A percentile compares a stretch with the other conserved stretches of the same genome.
phyloP scores from a whole-genome alignment of 257 asterid species.

The Fraxinus anomala region DNA sequence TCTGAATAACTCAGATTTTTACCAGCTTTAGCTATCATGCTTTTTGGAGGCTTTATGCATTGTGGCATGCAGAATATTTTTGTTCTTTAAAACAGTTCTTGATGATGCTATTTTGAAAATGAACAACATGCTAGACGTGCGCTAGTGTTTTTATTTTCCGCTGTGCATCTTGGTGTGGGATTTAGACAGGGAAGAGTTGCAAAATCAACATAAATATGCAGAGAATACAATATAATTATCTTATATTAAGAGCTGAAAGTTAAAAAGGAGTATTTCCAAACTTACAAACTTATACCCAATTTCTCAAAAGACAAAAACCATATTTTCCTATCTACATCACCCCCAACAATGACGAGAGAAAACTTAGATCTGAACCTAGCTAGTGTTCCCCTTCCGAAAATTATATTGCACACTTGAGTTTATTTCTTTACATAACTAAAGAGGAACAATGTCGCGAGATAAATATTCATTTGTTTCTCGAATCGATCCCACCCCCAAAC shows the following conservation, averaged over 20 bases:
- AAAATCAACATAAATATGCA: not conserved
- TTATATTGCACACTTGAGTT: slow-evolving; percentile 31
- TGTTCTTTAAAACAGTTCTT: no score
- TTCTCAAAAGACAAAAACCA: slow-evolving; percentile 37
- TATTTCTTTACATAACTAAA: slow-evolving; percentile 43
- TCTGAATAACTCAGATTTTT: no score
- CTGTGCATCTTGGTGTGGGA: no score
- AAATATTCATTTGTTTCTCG: slow-evolving; percentile 14
- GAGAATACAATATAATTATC: slow-evolving; percentile 28
- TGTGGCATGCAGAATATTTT: no score
- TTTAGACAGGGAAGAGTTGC: not conserved
- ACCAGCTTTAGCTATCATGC: no score
- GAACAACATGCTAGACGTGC: no score
- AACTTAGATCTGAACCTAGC: slow-evolving; percentile 31
- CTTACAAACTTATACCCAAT: slow-evolving; percentile 30
- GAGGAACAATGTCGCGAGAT: slow-evolving; percentile 19
- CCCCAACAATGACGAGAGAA: slow-evolving; percentile 48
- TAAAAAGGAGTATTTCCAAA: slow-evolving; percentile 29
- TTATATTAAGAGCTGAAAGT: slow-evolving; percentile 32
- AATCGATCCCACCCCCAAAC: slow-evolving; percentile 21
- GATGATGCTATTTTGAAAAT: no score
- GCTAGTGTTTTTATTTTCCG: no score
- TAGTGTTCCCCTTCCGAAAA: slow-evolving; percentile 39
- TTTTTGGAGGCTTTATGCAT: no score
- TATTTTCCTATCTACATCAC: slow-evolving; percentile 54